A percentile compares a stretch with the other conserved stretches of the same genome.
Evolutionary conservation across 495 filamentous ascomycete species (phyloP).

Genomic region (Penicillium bialowiezense): DNA sequence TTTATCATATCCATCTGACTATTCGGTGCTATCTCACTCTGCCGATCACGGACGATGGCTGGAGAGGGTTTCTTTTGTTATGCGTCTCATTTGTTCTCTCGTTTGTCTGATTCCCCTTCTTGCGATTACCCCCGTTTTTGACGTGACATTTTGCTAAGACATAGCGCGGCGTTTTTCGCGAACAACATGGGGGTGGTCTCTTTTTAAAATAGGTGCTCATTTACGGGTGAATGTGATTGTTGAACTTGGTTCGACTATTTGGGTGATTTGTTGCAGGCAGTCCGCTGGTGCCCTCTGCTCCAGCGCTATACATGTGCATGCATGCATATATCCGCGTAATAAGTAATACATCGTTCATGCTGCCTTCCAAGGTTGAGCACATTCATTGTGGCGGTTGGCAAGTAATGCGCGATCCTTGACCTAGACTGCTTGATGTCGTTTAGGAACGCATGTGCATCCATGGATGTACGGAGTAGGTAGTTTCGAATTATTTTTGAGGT

Average conservation of each 20-base stretch:
- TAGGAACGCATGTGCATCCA: no score
- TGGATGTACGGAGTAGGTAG: no score
- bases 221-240: background rate
- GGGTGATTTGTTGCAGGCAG: no score
- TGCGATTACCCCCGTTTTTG: conserved; percentile 26
- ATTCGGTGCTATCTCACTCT: background rate
- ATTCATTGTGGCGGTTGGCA: no score
- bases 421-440: no score
- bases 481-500: no score
- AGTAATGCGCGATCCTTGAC: no score
- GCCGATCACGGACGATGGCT: background rate
- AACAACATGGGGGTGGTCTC: conserved; percentile 14
- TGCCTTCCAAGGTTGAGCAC: no score
- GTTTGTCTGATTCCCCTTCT: conserved; percentile 7
- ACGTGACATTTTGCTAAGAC: conserved; percentile 16
- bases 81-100: conserved; percentile 1
- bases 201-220: background rate
- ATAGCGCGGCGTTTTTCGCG: conserved; percentile 26
- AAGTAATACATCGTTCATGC: no score
- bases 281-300: no score
- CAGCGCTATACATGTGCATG: no score
- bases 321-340: no score
- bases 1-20: conserved; percentile 1
- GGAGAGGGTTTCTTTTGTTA: background rate
- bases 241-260: background rate